A percentile compares a stretch with the other conserved stretches of the same genome.
Evolutionary conservation across 331 rosid genomes (phyloP).

Genomic region (Pyracantha coccinea): DNA sequence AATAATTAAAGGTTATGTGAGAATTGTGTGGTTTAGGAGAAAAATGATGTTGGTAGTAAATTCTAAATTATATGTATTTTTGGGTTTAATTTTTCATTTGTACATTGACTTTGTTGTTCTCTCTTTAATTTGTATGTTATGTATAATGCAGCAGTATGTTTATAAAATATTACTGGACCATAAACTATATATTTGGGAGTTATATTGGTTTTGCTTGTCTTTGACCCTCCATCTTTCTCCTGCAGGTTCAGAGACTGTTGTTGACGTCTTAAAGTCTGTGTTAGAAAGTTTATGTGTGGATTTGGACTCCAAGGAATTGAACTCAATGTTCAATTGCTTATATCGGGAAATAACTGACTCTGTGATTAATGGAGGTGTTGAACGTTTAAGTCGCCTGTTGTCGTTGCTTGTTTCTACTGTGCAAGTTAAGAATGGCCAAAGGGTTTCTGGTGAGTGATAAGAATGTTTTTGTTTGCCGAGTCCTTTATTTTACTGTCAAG

Average conservation of each 20-base stretch:
- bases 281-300: constrained; percentile 55
- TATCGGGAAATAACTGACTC: constrained; percentile 36
- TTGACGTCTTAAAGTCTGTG: constrained; percentile 44
- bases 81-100: neutral
- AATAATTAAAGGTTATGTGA: neutral
- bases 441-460: constrained; percentile 54
- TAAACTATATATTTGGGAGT: neutral
- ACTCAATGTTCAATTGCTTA: constrained; percentile 53
- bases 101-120: neutral
- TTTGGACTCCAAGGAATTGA: constrained; percentile 58
- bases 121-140: neutral
- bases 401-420: constrained; percentile 49
- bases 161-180: too few relatives aligned
- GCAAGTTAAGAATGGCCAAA: constrained; percentile 43
- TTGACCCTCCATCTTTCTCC: neutral
- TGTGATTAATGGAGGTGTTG: constrained; percentile 21
- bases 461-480: constrained; percentile 8
- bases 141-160: neutral
- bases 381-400: constrained; percentile 39
- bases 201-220: neutral
- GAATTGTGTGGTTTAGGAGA: neutral
- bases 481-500: neutral
- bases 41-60: neutral
- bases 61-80: neutral
- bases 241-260: constrained; percentile 47